These are phyloP conservation scores for Aspergillus sp. DNA, from an alignment of 2,329 filamentous ascomycete genomes.

Conservation along the genomic window DNA sequence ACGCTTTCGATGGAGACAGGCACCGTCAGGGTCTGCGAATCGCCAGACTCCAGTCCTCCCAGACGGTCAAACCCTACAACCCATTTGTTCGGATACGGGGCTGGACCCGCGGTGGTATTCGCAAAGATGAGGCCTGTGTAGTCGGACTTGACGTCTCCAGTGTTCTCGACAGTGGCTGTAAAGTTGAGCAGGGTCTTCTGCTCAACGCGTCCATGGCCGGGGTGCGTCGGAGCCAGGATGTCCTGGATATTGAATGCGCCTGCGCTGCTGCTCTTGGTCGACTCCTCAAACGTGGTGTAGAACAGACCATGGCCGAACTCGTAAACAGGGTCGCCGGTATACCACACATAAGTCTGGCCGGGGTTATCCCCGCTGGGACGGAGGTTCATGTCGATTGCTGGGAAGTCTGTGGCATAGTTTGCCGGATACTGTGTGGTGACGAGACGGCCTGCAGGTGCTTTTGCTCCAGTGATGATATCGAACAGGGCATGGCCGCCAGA, in stretches of 20 bases:
- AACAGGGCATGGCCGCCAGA: constrained; percentile 43
- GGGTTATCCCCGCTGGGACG: constrained; percentile 40
- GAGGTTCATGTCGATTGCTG: constrained; percentile 43
- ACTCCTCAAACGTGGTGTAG: constrained; percentile 42
- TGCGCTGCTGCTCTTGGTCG: not conserved
- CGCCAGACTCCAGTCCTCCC: constrained; percentile 22
- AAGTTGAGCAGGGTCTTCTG: constrained; percentile 40
- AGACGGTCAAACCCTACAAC: constrained; percentile 42
- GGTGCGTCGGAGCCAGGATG: constrained; percentile 31
- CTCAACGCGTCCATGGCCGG: constrained; percentile 29
- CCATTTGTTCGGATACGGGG: constrained; percentile 44
- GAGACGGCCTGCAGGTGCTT: constrained; percentile 44
- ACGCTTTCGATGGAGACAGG: constrained; percentile 41
- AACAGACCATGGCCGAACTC: constrained; percentile 46
- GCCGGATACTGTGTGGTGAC: constrained; percentile 40
- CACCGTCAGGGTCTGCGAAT: constrained; percentile 29
- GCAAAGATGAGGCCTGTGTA: constrained; percentile 44
- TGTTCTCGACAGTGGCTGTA: constrained; percentile 37
- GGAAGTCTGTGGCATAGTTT: constrained; percentile 43
- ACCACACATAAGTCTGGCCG: constrained; percentile 49
- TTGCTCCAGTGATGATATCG: constrained; percentile 44
- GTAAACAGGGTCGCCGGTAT: constrained; percentile 39
- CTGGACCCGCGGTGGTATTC: constrained; percentile 40
- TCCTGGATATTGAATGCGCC: constrained; percentile 33
- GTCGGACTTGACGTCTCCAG: constrained; percentile 36